Conservation (phyloP, 225 moss, liverwort and hornwort species). For the Pseudisothecium myosuroides region DNA sequence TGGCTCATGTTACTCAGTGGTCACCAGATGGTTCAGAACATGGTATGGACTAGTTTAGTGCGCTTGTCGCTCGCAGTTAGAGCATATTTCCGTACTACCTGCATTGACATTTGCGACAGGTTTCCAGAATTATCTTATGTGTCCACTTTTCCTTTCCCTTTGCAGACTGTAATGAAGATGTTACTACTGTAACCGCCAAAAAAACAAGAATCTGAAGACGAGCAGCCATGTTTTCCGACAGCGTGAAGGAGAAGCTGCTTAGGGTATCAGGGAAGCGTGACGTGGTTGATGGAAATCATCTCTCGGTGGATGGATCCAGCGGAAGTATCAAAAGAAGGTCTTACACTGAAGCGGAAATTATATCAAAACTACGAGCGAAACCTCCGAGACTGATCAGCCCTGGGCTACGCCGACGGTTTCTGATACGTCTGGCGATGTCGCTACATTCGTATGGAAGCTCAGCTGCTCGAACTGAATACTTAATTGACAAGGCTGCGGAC, state of each 20-base stretch:
- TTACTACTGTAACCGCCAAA: not conserved
- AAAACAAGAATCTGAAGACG: not conserved
- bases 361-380: slow-evolving; percentile 9
- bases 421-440: slow-evolving; percentile 38
- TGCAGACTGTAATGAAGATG: not conserved
- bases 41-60: not conserved
- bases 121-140: not conserved
- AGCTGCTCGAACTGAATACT: slow-evolving; percentile 47
- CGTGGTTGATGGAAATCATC: not conserved
- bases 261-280: not conserved
- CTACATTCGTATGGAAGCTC: slow-evolving; percentile 55
- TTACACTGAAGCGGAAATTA: slow-evolving; percentile 13
- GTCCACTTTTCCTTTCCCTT: not conserved
- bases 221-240: slow-evolving; percentile 27
- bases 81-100: not conserved
- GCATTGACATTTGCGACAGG: not conserved
- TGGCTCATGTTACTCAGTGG: not conserved
- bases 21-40: not conserved
- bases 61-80: not conserved
- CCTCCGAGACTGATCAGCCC: not conserved
- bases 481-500: slow-evolving; percentile 48
- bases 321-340: not conserved
- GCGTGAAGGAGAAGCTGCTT: slow-evolving; percentile 26
- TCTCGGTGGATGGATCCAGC: slow-evolving; percentile 3
- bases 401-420: slow-evolving; percentile 26